These are phyloP conservation scores for Cubamyces sp. DNA, from an alignment of 768 basidiomycete genomes.

Conservation along the genomic window DNA sequence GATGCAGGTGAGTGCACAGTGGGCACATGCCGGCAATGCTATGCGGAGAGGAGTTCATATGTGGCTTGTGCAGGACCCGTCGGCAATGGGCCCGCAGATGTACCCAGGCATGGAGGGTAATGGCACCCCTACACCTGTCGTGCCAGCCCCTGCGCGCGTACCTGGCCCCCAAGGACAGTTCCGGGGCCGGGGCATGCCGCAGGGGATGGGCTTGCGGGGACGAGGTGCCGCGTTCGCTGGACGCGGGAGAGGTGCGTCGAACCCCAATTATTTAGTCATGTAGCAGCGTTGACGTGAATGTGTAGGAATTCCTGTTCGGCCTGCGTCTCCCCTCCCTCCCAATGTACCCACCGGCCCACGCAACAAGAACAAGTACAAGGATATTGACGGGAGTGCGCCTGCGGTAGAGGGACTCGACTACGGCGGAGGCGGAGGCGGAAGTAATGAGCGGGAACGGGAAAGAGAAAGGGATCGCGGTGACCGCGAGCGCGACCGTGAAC, in stretches of 20 bases:
- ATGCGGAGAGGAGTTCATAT: conserved; percentile 14
- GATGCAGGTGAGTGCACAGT: conserved; percentile 63
- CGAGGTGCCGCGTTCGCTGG: conserved; percentile 44
- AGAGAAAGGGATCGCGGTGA: conserved; percentile 28
- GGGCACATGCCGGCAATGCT: neutral
- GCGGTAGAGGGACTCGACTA: conserved; percentile 91
- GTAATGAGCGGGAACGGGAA: conserved; percentile 13
- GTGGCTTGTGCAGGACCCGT: conserved; percentile 50
- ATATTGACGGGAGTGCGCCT: conserved; percentile 81
- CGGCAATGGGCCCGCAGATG: conserved; percentile 67
- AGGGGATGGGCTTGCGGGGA: conserved; percentile 44
- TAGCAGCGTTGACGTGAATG: neutral
- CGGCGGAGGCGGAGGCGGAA: conserved; percentile 43
- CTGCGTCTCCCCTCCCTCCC: conserved; percentile 84
- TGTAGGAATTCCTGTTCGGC: conserved; percentile 59
- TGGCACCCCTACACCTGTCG: conserved; percentile 49
- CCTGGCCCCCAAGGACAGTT: conserved; percentile 42
- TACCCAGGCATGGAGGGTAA: conserved; percentile 65
- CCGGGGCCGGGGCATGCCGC: conserved; percentile 48
- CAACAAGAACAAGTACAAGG: conserved; percentile 90
- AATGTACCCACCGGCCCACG: conserved; percentile 87
- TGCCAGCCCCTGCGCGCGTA: conserved; percentile 28
- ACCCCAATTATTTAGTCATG: conserved; percentile 5
- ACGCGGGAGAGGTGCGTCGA: conserved; percentile 47
- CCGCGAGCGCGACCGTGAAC: conserved; percentile 30